Evolutionary conservation across 1,284 basidiomycete genomes (phyloP).

Genomic region (Leccinum griseonigrum): DNA sequence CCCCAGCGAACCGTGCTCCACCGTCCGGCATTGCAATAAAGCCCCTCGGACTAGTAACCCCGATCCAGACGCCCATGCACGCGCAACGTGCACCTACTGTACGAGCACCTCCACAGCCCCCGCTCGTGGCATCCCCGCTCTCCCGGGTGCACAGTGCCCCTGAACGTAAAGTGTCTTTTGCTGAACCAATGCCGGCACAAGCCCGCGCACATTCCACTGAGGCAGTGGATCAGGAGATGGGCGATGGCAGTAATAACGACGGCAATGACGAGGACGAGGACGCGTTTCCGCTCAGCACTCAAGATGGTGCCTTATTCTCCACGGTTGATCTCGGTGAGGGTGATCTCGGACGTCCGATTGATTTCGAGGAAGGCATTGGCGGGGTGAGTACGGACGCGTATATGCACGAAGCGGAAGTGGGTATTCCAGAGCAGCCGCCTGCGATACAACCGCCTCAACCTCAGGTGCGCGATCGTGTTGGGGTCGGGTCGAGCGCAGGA

Average conservation of each 20-base stretch:
- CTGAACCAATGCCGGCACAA: conserved; percentile 4
- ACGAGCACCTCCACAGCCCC: conserved; percentile 2
- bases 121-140: conserved; percentile 15
- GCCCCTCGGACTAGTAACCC: conserved; percentile 17
- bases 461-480: conserved; percentile 8
- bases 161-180: conserved; percentile 13
- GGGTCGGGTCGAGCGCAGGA: not conserved
- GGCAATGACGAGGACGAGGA: conserved; percentile 26
- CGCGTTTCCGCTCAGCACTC: conserved; percentile 52
- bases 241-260: conserved; percentile 7
- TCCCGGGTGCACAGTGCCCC: conserved; percentile 3
- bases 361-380: conserved; percentile 42
- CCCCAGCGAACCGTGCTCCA: not conserved
- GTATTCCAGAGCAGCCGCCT: conserved; percentile 2
- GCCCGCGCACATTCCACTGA: not conserved
- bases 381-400: conserved; percentile 13
- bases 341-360: conserved; percentile 49
- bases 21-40: conserved; percentile 1
- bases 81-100: conserved; percentile 7
- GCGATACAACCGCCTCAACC: not conserved
- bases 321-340: conserved; percentile 54
- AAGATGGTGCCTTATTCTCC: conserved; percentile 64
- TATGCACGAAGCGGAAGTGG: conserved; percentile 1
- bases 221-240: conserved; percentile 13
- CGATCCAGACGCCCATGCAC: conserved; percentile 19